Base-by-base conservation (phyloP, 345 rosid genomes). In the Hypericum perforatum region DNA sequence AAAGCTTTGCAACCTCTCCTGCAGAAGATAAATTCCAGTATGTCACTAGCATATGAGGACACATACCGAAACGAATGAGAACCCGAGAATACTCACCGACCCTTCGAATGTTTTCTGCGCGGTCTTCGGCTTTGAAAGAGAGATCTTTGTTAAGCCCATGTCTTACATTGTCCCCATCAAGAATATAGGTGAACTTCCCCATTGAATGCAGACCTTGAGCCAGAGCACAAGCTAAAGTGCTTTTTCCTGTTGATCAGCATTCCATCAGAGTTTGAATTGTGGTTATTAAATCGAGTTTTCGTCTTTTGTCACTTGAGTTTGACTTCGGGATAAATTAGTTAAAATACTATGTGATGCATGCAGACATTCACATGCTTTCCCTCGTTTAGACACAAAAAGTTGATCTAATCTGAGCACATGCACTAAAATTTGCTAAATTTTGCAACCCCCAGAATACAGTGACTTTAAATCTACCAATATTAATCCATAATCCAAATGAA, bases 1-100 rank as follows among this genome's bases (percentile, higher is more conserved):
- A 86, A 69, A 86, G 78, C 72, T 79, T 86, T 13, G 91, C 95
- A 6, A 79, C 91, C 65, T 86, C 95, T 11, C 89, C 95, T 83
- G 73, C 54, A 59, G 63, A 63, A 63, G 60, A 58, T 7, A 61
- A 52, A 22, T 22, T 22, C 32, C 12, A 53, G 52, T 37, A 42
- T 8, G 39, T 22, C 32, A 22, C 32, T 22, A 22, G 32, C 32
- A 22, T 4, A 4, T 22, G 32, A 22, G 32, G 9, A 48, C n/a
- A 52, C 46, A 11, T 11, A 8, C 5, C 7, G 9, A 52, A 44
- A 12, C n/a, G 57, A 11, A 22, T 41, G 51, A 50, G 5, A 16
- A 5, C 13, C 13, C 57, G 16, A 39, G 37, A 53, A 7, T 43
- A 54, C 15, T 62, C 69, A 86, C 95, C 89, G 47, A 83, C 70